phyloP scores from a whole-genome alignment of 139 green algal genomes.

The Closterium sp. region DNA sequence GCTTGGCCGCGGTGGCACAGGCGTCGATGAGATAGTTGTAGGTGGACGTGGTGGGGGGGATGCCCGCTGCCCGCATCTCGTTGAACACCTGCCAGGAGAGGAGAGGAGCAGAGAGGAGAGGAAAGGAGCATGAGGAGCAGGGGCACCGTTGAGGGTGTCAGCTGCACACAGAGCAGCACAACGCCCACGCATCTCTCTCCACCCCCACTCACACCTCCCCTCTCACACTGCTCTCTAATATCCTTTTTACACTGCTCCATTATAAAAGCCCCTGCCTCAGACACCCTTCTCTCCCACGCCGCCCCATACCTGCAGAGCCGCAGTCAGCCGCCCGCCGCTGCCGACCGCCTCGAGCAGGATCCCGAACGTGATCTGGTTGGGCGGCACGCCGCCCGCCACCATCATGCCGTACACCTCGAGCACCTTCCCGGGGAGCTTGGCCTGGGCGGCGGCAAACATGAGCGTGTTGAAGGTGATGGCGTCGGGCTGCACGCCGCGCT shows the following conservation, averaged over 20 bases:
- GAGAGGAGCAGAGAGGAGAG: background rate
- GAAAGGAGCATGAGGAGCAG: background rate
- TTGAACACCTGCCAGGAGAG: conserved; percentile 12
- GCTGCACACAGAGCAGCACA: too few species aligned
- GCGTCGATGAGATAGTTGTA: conserved; percentile 33
- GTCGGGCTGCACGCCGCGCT: conserved; percentile 6
- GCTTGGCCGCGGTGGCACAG: background rate
- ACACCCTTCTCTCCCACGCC: background rate
- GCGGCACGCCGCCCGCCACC: background rate
- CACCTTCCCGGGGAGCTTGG: conserved; percentile 29
- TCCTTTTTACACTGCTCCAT: too few species aligned
- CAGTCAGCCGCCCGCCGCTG: background rate
- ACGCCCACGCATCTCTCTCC: background rate
- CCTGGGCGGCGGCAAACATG: conserved; percentile 14
- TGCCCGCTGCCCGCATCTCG: conserved; percentile 9
- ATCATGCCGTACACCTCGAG: conserved; percentile 33
- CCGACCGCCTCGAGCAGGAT: conserved; percentile 17
- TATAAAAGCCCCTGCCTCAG: too few species aligned
- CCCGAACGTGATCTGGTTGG: conserved; percentile 28
- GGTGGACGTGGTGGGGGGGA: background rate
- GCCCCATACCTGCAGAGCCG: background rate
- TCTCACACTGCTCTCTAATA: too few species aligned
- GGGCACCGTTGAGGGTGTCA: too few species aligned
- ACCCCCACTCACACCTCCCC: too few species aligned
- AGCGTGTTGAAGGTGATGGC: conserved; percentile 43